Conservation (phyloP, 1,139 yeast species). For the Williopsis jadinii region DNA sequence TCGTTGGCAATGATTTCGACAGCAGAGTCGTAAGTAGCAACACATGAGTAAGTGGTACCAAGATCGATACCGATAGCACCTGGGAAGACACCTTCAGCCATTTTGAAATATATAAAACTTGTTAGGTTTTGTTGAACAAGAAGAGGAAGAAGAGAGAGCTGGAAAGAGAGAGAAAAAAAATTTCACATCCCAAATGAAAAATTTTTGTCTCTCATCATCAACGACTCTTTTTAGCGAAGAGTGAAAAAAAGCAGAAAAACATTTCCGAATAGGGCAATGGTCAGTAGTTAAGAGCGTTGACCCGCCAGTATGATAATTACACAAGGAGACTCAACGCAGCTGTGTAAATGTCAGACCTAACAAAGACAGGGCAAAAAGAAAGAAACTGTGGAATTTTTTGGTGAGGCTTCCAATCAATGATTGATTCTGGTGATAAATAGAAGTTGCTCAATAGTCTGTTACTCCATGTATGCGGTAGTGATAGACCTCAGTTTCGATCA, state of each 20-base stretch:
- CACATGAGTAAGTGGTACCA: slow-evolving; percentile 97
- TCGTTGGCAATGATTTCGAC: slow-evolving; percentile 97
- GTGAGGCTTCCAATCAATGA: too few species aligned
- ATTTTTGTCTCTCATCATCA: not conserved
- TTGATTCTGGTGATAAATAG: not conserved
- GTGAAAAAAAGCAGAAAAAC: not conserved
- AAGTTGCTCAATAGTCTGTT: slow-evolving; percentile 11
- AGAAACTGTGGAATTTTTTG: not conserved
- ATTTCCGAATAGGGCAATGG: slow-evolving; percentile 2
- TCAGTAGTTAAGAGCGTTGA: slow-evolving; percentile 6
- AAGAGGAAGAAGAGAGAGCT: not conserved
- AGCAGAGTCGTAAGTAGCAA: slow-evolving; percentile 88
- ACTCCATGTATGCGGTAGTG: slow-evolving; percentile 14
- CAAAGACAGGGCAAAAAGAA: not conserved
- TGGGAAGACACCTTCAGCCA: slow-evolving; percentile 19
- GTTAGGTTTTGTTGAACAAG: not conserved
- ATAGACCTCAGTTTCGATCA: slow-evolving; percentile 22
- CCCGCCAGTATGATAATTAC: slow-evolving; percentile 13
- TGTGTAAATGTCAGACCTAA: slow-evolving; percentile 14
- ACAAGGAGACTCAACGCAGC: not conserved
- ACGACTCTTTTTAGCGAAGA: not conserved
- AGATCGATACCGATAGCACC: slow-evolving; percentile 80
- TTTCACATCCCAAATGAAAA: slow-evolving; percentile 13
- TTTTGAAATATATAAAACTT: slow-evolving; percentile 9
- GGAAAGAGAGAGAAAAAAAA: slow-evolving; percentile 4